phyloP scores from a whole-genome alignment of 192 early-diverging fungal genomes.

The Gamsiella multidivaricata region DNA sequence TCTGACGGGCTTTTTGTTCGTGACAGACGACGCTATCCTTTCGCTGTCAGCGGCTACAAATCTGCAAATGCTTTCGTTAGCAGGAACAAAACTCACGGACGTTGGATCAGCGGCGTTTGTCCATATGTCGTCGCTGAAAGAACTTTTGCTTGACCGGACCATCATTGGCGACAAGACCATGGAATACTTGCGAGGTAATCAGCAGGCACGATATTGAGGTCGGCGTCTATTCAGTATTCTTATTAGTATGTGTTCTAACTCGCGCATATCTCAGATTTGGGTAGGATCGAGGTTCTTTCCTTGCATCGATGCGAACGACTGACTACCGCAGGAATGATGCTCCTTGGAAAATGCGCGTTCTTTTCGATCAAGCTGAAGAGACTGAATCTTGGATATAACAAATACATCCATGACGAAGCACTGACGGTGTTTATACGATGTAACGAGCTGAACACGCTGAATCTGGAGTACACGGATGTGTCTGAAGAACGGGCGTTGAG shows the following conservation, averaged over 20 bases:
- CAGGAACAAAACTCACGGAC: conserved; percentile 63
- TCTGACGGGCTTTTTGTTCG: conserved; percentile 53
- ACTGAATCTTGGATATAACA: conserved; percentile 34
- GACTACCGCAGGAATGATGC: conserved; percentile 26
- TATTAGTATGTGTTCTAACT: too few relatives aligned
- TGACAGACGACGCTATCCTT: conserved; percentile 57
- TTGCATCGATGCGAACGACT: conserved; percentile 20
- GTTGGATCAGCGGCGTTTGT: conserved; percentile 47
- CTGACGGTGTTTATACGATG: conserved; percentile 25
- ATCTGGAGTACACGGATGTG: conserved; percentile 56
- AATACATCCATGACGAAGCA: conserved; percentile 46
- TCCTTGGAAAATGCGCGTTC: conserved; percentile 28
- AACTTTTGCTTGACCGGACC: conserved; percentile 60
- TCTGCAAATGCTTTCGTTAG: conserved; percentile 55
- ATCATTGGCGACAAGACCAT: conserved; percentile 55
- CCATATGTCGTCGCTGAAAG: conserved; percentile 43
- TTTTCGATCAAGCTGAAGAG: conserved; percentile 38
- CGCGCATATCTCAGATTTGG: conserved; percentile 41
- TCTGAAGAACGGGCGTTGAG: conserved; percentile 11
- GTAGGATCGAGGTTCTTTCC: conserved; percentile 33
- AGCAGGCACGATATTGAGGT: too few relatives aligned
- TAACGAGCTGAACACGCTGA: conserved; percentile 44
- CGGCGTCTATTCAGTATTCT: too few relatives aligned
- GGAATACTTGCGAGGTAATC: conserved; percentile 49
- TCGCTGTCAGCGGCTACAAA: conserved; percentile 46